phyloP scores from a whole-genome alignment of 495 filamentous ascomycete genomes.

The Aspergillus bertholletiae region DNA sequence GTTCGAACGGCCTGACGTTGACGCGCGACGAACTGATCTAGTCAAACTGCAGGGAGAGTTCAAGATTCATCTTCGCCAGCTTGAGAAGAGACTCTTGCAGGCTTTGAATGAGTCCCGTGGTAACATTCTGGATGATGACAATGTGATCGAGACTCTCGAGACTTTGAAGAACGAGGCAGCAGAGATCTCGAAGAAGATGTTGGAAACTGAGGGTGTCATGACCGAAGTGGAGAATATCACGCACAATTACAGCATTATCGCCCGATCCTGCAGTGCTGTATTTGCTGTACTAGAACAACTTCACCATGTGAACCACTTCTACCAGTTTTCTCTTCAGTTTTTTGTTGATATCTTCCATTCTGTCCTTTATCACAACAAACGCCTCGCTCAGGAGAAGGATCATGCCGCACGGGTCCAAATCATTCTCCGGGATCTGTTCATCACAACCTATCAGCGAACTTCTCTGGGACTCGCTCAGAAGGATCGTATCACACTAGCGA shows the following conservation, averaged over 20 bases:
- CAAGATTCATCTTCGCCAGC: slow-evolving; percentile 89
- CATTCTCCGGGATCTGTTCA: slow-evolving; percentile 85
- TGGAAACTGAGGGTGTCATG: slow-evolving; percentile 97
- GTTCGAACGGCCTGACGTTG: slow-evolving; percentile 96
- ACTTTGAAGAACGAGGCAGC: slow-evolving; percentile 96
- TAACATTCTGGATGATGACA: slow-evolving; percentile 97
- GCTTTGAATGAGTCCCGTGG: slow-evolving; percentile 95
- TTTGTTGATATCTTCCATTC: slow-evolving; percentile 97
- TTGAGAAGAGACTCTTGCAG: slow-evolving; percentile 93
- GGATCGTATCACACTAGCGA: slow-evolving; percentile 90
- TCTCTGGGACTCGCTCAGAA: slow-evolving; percentile 91
- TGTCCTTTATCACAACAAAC: slow-evolving; percentile 79
- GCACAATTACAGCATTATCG: slow-evolving; percentile 86
- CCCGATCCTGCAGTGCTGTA: slow-evolving; percentile 89
- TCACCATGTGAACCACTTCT: slow-evolving; percentile 98
- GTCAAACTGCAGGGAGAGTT: slow-evolving; percentile 99
- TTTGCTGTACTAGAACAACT: slow-evolving; percentile 96
- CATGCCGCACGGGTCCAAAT: slow-evolving; percentile 75
- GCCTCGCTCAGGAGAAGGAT: slow-evolving; percentile 66
- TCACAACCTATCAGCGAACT: slow-evolving; percentile 87
- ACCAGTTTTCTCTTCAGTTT: slow-evolving; percentile 97
- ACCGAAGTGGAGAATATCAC: slow-evolving; percentile 94
- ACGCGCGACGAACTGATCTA: slow-evolving; percentile 89
- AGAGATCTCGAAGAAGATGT: slow-evolving; percentile 94
- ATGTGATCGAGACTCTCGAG: slow-evolving; percentile 96